Conservation (phyloP, 176 grass and related monocot species). For the Dendrocalamus sinicus region DNA sequence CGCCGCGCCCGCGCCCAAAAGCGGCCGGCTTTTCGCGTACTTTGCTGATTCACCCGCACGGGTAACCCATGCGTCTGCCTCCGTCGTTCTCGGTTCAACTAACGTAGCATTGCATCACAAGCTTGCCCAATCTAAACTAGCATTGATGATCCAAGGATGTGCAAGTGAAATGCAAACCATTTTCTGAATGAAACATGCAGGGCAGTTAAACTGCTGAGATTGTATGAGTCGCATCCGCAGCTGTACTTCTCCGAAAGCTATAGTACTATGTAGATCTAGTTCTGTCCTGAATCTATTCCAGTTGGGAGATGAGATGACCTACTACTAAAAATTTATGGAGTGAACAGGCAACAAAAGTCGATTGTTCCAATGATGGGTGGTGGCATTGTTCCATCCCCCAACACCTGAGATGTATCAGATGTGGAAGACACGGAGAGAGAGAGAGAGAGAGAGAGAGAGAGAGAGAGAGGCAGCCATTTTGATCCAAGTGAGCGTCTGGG, state of each 20-base stretch:
- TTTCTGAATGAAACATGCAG: not conserved
- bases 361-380: not conserved
- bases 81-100: not conserved
- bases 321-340: not conserved
- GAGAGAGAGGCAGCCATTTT: not conserved
- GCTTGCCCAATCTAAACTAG: no score
- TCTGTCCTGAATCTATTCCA: not conserved
- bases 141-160: not conserved
- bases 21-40: not conserved
- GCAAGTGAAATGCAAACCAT: not conserved
- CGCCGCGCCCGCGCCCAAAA: not conserved
- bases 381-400: slow-evolving; percentile 1
- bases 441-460: no score
- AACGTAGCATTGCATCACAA: not conserved
- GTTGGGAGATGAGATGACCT: not conserved
- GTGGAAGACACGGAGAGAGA: slow-evolving; percentile 13
- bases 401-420: slow-evolving; percentile 32
- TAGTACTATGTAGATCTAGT: not conserved
- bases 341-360: not conserved
- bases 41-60: not conserved
- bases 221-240: not conserved
- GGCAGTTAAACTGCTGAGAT: not conserved
- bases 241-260: not conserved
- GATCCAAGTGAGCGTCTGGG: not conserved
- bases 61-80: not conserved